Evolutionary conservation across 768 basidiomycete genomes (phyloP).

Genomic region (Amanita polypyramis): DNA sequence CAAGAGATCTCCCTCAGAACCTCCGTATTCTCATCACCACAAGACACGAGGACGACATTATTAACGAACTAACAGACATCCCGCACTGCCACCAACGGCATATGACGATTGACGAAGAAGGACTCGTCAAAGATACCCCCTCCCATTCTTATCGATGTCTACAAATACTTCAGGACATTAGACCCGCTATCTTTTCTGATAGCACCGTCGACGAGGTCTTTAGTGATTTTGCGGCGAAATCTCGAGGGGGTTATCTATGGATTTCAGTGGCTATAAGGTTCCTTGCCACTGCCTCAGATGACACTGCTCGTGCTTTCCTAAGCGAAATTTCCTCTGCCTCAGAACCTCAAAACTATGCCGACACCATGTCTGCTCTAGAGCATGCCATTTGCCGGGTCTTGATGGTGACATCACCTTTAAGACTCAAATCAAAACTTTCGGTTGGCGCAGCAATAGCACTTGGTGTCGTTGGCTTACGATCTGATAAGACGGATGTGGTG

Average conservation of each 20-base stretch:
- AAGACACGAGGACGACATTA: constrained; percentile 14
- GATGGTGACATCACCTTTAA: not conserved
- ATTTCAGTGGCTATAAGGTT: not conserved
- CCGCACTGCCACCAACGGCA: not conserved
- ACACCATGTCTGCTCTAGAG: not conserved
- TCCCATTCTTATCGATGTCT: not conserved
- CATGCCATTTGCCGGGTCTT: not conserved
- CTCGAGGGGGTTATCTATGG: not conserved
- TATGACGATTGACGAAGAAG: constrained; percentile 2
- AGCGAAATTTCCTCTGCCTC: not conserved
- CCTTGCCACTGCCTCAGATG: not conserved
- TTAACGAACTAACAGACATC: not conserved
- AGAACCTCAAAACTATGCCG: not conserved
- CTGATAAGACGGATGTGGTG: not conserved
- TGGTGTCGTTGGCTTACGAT: not conserved
- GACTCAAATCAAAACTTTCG: not conserved
- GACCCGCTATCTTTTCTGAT: not conserved
- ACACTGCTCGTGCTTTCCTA: constrained; percentile 2
- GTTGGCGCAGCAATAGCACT: constrained; percentile 1
- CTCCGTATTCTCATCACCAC: constrained; percentile 20
- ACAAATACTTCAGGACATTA: not conserved
- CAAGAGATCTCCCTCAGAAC: constrained; percentile 13
- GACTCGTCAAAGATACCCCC: not conserved
- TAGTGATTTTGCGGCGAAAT: not conserved
- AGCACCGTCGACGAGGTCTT: not conserved